phyloP scores from a whole-genome alignment of 2,329 filamentous ascomycete species.

The Plenodomus tracheiphilus region DNA sequence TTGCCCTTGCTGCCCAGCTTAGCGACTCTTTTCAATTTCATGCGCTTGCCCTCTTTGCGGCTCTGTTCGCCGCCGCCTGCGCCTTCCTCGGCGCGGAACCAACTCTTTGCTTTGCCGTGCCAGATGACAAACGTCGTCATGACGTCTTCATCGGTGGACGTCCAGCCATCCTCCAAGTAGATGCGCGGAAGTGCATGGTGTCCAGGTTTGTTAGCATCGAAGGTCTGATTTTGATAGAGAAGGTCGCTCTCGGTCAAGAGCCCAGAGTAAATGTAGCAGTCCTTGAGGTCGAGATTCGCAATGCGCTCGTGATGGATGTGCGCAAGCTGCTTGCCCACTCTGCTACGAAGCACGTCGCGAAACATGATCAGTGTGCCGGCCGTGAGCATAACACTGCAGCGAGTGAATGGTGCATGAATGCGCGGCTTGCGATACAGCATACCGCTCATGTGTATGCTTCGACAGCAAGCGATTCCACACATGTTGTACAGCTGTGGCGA shows the following conservation, averaged over 20 bases:
- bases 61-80: constrained; percentile 33
- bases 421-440: constrained; percentile 66
- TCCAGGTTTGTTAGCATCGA: constrained; percentile 64
- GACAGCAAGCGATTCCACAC: constrained; percentile 66
- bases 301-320: constrained; percentile 67
- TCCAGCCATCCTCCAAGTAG: constrained; percentile 65
- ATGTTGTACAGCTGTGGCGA: constrained; percentile 68
- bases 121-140: constrained; percentile 70
- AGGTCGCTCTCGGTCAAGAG: constrained; percentile 65
- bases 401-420: constrained; percentile 63
- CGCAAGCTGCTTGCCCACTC: constrained; percentile 58
- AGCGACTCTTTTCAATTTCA: constrained; percentile 62
- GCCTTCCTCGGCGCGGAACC: constrained; percentile 52
- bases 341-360: constrained; percentile 60
- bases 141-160: constrained; percentile 65
- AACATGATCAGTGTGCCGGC: constrained; percentile 66
- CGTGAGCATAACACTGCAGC: constrained; percentile 63
- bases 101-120: constrained; percentile 61
- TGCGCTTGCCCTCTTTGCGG: constrained; percentile 46
- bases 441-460: constrained; percentile 64
- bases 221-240: constrained; percentile 66
- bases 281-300: constrained; percentile 60
- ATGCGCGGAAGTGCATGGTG: constrained; percentile 62
- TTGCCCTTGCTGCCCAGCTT: constrained; percentile 63
- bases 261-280: constrained; percentile 69